These are phyloP conservation scores for Xylariaceae sp. DNA, from an alignment of 2,329 filamentous ascomycete species.

Conservation along the genomic window DNA sequence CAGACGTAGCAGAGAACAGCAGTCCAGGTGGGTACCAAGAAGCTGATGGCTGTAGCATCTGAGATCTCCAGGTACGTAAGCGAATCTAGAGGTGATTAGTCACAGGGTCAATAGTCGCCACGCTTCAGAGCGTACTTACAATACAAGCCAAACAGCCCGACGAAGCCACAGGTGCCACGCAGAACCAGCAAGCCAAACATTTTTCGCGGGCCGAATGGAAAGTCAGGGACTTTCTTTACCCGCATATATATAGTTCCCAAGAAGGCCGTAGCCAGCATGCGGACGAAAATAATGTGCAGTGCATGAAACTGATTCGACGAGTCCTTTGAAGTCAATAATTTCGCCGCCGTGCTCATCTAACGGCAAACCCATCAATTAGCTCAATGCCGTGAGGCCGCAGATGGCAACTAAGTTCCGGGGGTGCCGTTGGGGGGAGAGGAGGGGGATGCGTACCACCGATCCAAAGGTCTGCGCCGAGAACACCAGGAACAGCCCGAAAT, in stretches of 20 bases:
- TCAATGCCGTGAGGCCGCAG: too few relatives aligned
- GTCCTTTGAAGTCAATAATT: conserved; percentile 42
- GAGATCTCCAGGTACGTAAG: conserved; percentile 74
- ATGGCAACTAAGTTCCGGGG: too few relatives aligned
- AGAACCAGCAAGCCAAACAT: conserved; percentile 67
- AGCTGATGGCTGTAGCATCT: conserved; percentile 81
- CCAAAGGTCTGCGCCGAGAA: conserved; percentile 50
- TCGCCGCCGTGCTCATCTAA: conserved; percentile 50
- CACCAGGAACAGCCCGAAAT: conserved; percentile 48
- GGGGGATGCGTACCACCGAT: conserved; percentile 43
- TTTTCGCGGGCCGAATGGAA: conserved; percentile 68
- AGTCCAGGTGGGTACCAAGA: conserved; percentile 74
- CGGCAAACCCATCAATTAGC: conserved; percentile 10
- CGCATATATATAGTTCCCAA: conserved; percentile 49
- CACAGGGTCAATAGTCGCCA: background rate
- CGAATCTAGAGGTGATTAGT: conserved; percentile 43
- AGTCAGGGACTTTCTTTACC: conserved; percentile 58
- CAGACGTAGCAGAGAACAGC: conserved; percentile 69
- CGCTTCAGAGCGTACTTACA: conserved; percentile 36
- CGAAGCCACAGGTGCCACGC: conserved; percentile 67
- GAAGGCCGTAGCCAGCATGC: conserved; percentile 47
- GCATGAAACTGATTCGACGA: conserved; percentile 46
- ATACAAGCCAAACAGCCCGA: conserved; percentile 68
- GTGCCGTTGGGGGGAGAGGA: too few relatives aligned
- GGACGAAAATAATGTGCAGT: conserved; percentile 51